Percentiles rank a stretch among this genome's conserved stretches.
phyloP scores from a whole-genome alignment of 495 filamentous ascomycete genomes.

The Penicillium coffeae region DNA sequence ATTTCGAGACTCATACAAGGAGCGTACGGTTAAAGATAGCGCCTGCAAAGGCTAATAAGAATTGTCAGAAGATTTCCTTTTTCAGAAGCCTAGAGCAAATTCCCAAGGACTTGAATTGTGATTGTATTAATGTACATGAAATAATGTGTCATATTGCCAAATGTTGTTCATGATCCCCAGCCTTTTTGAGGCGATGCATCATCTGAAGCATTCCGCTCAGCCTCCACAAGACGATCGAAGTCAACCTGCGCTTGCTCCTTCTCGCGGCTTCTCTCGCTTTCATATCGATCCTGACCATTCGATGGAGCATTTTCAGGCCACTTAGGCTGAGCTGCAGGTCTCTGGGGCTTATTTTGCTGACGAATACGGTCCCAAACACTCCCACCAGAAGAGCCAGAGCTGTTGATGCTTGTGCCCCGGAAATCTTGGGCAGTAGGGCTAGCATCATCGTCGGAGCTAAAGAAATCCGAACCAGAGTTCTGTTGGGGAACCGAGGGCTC shows the following conservation, averaged over 20 bases:
- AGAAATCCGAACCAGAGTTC: constrained; percentile 19
- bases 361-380: constrained; percentile 44
- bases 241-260: constrained; percentile 36
- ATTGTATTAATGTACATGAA: neutral
- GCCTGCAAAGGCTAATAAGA: constrained; percentile 8
- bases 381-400: constrained; percentile 8
- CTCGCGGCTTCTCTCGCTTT: constrained; percentile 19
- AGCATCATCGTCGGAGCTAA: constrained; percentile 37
- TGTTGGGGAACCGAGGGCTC: constrained; percentile 1
- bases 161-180: constrained; percentile 20
- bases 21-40: neutral
- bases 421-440: constrained; percentile 40
- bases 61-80: neutral
- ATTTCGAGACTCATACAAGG: neutral
- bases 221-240: constrained; percentile 41
- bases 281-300: constrained; percentile 8
- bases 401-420: constrained; percentile 15
- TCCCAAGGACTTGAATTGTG: neutral
- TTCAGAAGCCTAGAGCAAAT: neutral
- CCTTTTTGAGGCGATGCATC: constrained; percentile 16
- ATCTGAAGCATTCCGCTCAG: constrained; percentile 28
- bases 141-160: neutral
- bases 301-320: neutral
- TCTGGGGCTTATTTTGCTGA: constrained; percentile 19
- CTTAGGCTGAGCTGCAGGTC: constrained; percentile 3